Evolutionary conservation across 495 filamentous ascomycete species (phyloP), one percentile per base, ranked within the genome.

Genomic region (Penicillium bovifimosum): DNA sequence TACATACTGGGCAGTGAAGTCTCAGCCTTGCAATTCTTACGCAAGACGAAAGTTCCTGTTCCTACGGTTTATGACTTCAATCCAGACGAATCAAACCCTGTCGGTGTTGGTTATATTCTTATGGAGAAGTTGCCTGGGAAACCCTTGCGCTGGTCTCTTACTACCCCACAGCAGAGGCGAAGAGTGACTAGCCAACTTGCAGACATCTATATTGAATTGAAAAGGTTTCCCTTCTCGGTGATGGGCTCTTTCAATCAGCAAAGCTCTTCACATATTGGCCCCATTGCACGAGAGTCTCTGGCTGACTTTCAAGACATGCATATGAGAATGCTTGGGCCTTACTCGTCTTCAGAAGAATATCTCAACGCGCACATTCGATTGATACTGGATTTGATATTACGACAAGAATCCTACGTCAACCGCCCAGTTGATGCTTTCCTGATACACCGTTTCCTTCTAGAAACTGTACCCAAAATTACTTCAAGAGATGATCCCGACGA

Each of bases 91-190:
- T 7, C 27, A 4, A 75, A 74, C 36, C 62, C 63, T 33, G 63
- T 74, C 29, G 70, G 72, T 11, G 51, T 62, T n/a, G 54, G 46
- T 24, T 56, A 57, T 70, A 72, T 78, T 20, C 62, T 75, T 10
- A 70, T 76, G 67, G 70, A 76, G 36, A 76, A 73, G 56, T 13
- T 76, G 44, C 39, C 57, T 24, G 72, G 74, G 0, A 63, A 50
- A 28, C 65, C 69, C 6, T 41, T 74, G 24, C 44, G 63, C 18
- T 74, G 67, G 65, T 53, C 65, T 24, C 13, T 52, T 27, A 39
- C 58, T 24, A 62, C 52, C 28, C 13, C 50, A 13, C 45, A 60
- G 53, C 64, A 72, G 31, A 66, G 55, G 45, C 43, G 44, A 14
- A 71, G 68, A 41, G 53, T 78, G 6, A 55, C 68, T 56, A 44